phyloP scores from a whole-genome alignment of 75 land plant genomes.

The Cunninghamia lanceolata region DNA sequence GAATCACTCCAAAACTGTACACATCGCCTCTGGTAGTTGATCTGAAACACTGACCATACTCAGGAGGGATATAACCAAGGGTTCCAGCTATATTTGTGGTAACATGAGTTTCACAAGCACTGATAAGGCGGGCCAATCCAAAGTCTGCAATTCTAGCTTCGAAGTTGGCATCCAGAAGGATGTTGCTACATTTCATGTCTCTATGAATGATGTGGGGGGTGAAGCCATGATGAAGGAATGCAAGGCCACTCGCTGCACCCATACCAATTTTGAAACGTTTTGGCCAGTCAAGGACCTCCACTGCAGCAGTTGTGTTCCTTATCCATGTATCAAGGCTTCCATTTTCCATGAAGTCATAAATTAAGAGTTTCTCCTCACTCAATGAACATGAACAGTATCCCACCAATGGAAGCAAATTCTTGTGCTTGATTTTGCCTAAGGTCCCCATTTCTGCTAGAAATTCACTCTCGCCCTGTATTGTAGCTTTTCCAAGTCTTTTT shows the following conservation, averaged over 20 bases:
- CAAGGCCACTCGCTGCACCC: constrained; percentile 31
- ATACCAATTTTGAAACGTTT: constrained; percentile 34
- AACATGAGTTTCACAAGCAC: constrained; percentile 44
- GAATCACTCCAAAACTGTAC: constrained; percentile 43
- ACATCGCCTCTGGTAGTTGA: constrained; percentile 47
- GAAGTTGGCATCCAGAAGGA: constrained; percentile 36
- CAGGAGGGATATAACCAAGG: constrained; percentile 46
- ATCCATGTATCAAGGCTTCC: constrained; percentile 42
- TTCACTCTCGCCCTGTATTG: constrained; percentile 36
- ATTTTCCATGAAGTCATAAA: constrained; percentile 46
- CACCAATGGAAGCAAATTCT: constrained; percentile 32
- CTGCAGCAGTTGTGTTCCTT: constrained; percentile 37
- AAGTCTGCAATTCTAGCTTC: constrained; percentile 43
- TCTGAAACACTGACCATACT: constrained; percentile 38
- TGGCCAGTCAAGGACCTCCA: constrained; percentile 36
- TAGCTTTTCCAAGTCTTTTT: constrained; percentile 33
- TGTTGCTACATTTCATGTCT: constrained; percentile 43
- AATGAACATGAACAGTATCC: constrained; percentile 52
- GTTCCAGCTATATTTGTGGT: constrained; percentile 49
- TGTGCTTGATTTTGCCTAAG: constrained; percentile 51
- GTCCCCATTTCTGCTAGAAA: constrained; percentile 50
- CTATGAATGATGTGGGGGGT: constrained; percentile 49
- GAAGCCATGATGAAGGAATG: constrained; percentile 43
- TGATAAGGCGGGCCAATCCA: constrained; percentile 39
- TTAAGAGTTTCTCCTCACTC: constrained; percentile 41